A percentile compares a stretch with the other conserved stretches of the same genome.
These are phyloP conservation scores for Paraleonurus japonicus DNA, from an alignment of 257 asterid genomes.

Conservation along the genomic window DNA sequence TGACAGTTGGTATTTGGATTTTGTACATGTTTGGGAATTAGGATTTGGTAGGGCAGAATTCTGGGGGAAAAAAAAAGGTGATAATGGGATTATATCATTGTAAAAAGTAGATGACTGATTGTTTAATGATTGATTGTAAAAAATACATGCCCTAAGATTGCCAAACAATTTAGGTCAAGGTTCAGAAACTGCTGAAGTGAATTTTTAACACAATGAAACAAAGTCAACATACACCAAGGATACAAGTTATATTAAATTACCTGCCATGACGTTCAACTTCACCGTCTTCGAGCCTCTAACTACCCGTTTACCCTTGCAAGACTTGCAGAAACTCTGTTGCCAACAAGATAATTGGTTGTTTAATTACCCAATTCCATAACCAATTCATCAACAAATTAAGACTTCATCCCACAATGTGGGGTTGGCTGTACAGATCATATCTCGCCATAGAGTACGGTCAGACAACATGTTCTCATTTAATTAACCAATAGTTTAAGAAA, in stretches of 20 bases:
- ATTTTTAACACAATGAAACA: neutral
- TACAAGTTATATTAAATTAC: conserved; percentile 34
- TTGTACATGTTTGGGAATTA: neutral
- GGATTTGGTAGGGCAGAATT: neutral
- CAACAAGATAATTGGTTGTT: conserved; percentile 18
- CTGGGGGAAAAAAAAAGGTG: neutral
- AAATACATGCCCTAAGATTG: neutral
- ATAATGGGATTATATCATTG: neutral
- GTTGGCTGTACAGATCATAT: neutral
- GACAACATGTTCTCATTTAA: neutral
- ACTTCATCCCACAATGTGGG: neutral
- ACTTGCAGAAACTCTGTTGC: conserved; percentile 72
- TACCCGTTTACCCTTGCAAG: conserved; percentile 84
- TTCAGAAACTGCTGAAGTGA: neutral
- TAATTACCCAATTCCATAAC: neutral
- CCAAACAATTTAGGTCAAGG: neutral
- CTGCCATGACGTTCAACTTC: conserved; percentile 77
- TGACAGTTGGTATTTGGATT: neutral
- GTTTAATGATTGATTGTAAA: neutral
- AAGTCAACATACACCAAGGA: neutral
- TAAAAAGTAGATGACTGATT: neutral
- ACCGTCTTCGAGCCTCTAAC: conserved; percentile 67
- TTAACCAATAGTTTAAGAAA: neutral
- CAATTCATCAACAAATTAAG: neutral
- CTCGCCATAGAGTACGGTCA: neutral